phyloP scores from a whole-genome alignment of 1,284 basidiomycete species.

The Cystobasidiaceae sp. region DNA sequence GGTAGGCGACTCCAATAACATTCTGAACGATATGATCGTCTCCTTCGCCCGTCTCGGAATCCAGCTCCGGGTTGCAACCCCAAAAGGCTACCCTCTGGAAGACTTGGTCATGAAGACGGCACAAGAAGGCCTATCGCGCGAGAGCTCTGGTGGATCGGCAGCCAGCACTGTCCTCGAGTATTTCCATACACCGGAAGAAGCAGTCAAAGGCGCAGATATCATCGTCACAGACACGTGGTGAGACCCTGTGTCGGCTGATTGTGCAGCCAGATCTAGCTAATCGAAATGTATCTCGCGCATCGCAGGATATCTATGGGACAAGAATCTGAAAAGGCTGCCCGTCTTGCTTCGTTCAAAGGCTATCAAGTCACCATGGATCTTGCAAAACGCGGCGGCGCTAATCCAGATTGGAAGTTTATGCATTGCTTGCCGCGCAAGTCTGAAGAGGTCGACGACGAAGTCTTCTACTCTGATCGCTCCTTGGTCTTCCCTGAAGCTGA shows the following conservation, averaged over 20 bases:
- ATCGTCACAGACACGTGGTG: conserved; percentile 95
- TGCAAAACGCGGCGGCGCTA: conserved; percentile 46
- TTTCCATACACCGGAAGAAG: conserved; percentile 73
- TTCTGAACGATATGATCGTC: conserved; percentile 95
- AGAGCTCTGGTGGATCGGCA: conserved; percentile 47
- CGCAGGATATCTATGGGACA: conserved; percentile 96
- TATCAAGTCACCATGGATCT: conserved; percentile 84
- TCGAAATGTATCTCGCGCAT: neutral
- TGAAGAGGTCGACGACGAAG: conserved; percentile 91
- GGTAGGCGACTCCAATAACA: conserved; percentile 93
- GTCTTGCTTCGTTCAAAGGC: conserved; percentile 78
- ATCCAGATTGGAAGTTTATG: conserved; percentile 62
- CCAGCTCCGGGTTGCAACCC: conserved; percentile 73
- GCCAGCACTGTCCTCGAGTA: conserved; percentile 56
- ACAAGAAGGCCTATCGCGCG: conserved; percentile 40
- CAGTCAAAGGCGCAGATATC: conserved; percentile 82
- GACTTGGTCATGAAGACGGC: conserved; percentile 73
- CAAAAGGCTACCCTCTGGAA: conserved; percentile 72
- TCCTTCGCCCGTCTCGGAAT: conserved; percentile 88
- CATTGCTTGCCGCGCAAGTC: conserved; percentile 91
- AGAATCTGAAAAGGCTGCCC: conserved; percentile 86
- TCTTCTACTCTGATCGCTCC: conserved; percentile 53
- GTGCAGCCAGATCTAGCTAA: neutral
- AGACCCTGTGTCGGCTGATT: conserved; percentile 41
- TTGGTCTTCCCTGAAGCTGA: conserved; percentile 52